A percentile compares a stretch with the other conserved stretches of the same genome.
These are phyloP conservation scores for Diaporthe sp. DNA, from an alignment of 2,329 filamentous ascomycete genomes.

Conservation along the genomic window DNA sequence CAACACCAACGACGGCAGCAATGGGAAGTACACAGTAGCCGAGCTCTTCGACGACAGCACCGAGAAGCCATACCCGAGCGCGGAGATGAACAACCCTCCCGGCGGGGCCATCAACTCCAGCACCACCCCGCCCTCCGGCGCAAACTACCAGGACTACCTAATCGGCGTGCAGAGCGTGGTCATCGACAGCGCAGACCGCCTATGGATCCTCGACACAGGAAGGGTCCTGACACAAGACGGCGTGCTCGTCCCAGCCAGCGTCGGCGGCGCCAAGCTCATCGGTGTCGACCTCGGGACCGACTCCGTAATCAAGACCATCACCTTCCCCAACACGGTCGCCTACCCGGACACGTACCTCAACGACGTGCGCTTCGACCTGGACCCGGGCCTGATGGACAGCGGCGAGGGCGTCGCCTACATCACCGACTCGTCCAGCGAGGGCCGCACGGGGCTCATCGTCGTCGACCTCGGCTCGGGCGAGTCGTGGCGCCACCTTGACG, in stretches of 20 bases:
- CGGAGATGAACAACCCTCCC: conserved; percentile 59
- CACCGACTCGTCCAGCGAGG: conserved; percentile 63
- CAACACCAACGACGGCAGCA: conserved; percentile 55
- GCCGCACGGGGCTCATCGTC: conserved; percentile 63
- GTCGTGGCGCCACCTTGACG: conserved; percentile 63
- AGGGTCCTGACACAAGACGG: conserved; percentile 49
- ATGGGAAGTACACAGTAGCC: conserved; percentile 58
- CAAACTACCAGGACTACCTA: conserved; percentile 62
- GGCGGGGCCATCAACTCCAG: conserved; percentile 64
- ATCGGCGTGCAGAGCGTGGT: conserved; percentile 67
- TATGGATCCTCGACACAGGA: conserved; percentile 68
- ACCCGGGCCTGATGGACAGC: conserved; percentile 53
- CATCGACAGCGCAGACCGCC: conserved; percentile 61
- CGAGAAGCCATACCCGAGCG: conserved; percentile 46
- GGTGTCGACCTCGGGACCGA: conserved; percentile 61
- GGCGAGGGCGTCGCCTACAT: conserved; percentile 66
- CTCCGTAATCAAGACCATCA: conserved; percentile 62
- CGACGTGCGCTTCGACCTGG: conserved; percentile 67
- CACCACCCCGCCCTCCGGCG: conserved; percentile 57
- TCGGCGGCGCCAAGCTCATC: conserved; percentile 65
- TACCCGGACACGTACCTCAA: conserved; percentile 65
- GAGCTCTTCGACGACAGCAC: conserved; percentile 45
- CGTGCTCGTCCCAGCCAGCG: conserved; percentile 58
- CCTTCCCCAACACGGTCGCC: conserved; percentile 60
- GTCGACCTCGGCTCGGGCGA: conserved; percentile 63